Base-by-base conservation (phyloP, 192 early-diverging fungal species). In the Backusella psychrophila region DNA sequence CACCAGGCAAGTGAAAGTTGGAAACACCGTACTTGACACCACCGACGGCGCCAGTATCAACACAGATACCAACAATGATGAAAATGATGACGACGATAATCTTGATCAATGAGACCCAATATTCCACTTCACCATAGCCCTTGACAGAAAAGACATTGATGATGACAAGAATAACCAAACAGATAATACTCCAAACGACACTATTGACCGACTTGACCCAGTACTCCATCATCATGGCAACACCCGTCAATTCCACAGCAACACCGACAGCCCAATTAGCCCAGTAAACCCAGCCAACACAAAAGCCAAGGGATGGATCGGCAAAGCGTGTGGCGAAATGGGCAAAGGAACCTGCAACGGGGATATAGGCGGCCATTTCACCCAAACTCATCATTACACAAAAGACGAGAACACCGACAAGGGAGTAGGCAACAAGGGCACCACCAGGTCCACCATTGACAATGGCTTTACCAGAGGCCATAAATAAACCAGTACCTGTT, bases 61-160 rank as follows among this genome's bases (percentile, higher is more conserved):
- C 90, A 38, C 93, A 74, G 19, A 95, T 87, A 53, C 90, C 93
- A 41, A 95, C 85, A 66, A 96, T 83, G 69, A 96, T 86, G 75
- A 96, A 96, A 35, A 96, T 82, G 38, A 94, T 63, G 49, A 95
- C 90, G 1, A 93, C 88, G n/a, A 94, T 70, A 56, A 98, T 88
- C 81, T 98, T 98, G 82, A 94, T 84, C 11, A 91, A 36, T 3
- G 91, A 88, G 73, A 98, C 89, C 92, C 91, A 93, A 78, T 94
- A 98, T 81, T 95, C 94, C 0, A 88, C 79, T 80, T 95, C 94
- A 59, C 94, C 93, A 86, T 93, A 95, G 15, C 92, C 89, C 59
- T 83, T 85, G 59, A 91, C 90, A 26, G 89, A 87, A 34, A 92
- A 78, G 9, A 87, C 78, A 78, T 95, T 93, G 38, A 95, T 81